phyloP scores from a whole-genome alignment of 1,284 basidiomycete genomes.

The Paramarasmius palmivorus region DNA sequence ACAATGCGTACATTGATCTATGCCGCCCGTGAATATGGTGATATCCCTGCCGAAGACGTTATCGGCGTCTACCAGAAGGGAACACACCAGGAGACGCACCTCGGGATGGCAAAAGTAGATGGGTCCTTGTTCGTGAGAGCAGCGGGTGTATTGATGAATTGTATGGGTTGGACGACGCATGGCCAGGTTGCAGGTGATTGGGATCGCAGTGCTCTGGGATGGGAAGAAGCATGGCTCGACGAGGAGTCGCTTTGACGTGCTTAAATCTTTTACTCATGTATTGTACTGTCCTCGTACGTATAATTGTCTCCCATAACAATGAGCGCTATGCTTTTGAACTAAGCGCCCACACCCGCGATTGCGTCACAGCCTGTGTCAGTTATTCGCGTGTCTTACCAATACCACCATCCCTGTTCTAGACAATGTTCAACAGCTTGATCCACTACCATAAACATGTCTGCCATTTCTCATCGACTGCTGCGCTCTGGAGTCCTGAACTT shows the following conservation, averaged over 20 bases:
- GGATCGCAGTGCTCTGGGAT: conserved; percentile 66
- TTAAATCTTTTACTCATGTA: no score
- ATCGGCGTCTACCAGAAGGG: conserved; percentile 37
- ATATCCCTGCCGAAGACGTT: conserved; percentile 40
- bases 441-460: neutral
- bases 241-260: no score
- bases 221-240: conserved; percentile 65
- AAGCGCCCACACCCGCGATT: no score
- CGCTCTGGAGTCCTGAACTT: conserved; percentile 45
- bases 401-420: no score
- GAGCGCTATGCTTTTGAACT: no score
- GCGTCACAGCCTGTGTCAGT: no score
- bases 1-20: conserved; percentile 56
- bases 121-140: conserved; percentile 65
- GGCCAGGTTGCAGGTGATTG: conserved; percentile 50
- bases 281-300: no score
- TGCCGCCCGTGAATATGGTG: conserved; percentile 51
- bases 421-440: no score
- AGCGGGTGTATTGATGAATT: conserved; percentile 62
- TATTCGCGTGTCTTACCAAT: no score
- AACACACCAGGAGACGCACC: conserved; percentile 42
- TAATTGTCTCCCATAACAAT: no score
- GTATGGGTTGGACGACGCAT: conserved; percentile 61
- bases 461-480: conserved; percentile 16
- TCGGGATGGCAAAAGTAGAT: conserved; percentile 50